Percentiles rank a stretch among this genome's conserved stretches.
Conservation (phyloP, 1,139 yeast genomes). For the Sugiyamaella neomexicana region DNA sequence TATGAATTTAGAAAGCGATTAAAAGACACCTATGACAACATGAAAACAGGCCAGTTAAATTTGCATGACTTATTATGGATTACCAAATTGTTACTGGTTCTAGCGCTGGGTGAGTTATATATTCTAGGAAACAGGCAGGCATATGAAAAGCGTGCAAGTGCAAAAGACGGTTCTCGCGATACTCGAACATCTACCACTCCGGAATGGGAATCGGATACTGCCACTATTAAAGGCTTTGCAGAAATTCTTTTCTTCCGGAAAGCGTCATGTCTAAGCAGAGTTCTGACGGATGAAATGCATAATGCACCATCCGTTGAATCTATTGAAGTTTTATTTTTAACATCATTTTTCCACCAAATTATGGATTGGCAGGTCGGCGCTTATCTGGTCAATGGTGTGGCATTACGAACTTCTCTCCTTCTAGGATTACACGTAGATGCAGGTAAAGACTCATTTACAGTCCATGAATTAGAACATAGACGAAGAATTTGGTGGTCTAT, state of each 20-base stretch:
- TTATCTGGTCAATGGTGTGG: slow-evolving; percentile 76
- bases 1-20: slow-evolving; percentile 43
- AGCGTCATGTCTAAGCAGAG: slow-evolving; percentile 26
- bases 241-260: slow-evolving; percentile 26
- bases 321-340: slow-evolving; percentile 72
- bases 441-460: slow-evolving; percentile 20
- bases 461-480: slow-evolving; percentile 58
- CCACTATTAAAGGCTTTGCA: slow-evolving; percentile 13
- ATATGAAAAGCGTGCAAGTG: not conserved
- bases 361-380: slow-evolving; percentile 85
- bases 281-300: slow-evolving; percentile 29
- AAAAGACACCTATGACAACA: slow-evolving; percentile 23
- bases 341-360: slow-evolving; percentile 80
- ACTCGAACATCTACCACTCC: not conserved
- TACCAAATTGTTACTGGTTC: slow-evolving; percentile 69
- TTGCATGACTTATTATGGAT: slow-evolving; percentile 55
- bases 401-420: slow-evolving; percentile 69
- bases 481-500: slow-evolving; percentile 91
- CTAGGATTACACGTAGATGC: slow-evolving; percentile 64
- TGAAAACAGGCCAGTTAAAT: slow-evolving; percentile 16
- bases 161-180: too few relatives aligned
- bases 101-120: slow-evolving; percentile 86
- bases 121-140: slow-evolving; percentile 16
- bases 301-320: slow-evolving; percentile 42
- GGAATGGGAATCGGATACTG: not conserved